phyloP scores from a whole-genome alignment of 805 yeast species.

The Candida montana region DNA sequence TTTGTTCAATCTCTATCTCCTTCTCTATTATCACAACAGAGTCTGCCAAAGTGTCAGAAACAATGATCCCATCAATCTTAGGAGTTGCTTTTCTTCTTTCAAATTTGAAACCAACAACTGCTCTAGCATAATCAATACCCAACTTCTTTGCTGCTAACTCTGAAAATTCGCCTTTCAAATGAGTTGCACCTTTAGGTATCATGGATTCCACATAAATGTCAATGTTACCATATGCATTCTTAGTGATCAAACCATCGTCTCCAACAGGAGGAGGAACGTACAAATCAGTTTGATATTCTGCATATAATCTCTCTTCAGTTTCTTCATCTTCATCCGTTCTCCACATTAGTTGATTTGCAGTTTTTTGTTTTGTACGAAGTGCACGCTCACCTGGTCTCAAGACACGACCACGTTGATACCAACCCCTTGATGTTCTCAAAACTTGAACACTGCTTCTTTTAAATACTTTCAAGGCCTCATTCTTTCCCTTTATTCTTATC shows the following conservation, averaged over 20 bases:
- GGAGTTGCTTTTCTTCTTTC: slow-evolving; percentile 52
- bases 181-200: slow-evolving; percentile 77
- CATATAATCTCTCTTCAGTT: slow-evolving; percentile 61
- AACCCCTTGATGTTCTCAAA: slow-evolving; percentile 71
- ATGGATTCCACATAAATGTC: slow-evolving; percentile 73
- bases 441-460: slow-evolving; percentile 57
- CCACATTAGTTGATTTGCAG: slow-evolving; percentile 18
- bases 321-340: slow-evolving; percentile 32
- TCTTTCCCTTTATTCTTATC: slow-evolving; percentile 42
- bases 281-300: slow-evolving; percentile 70
- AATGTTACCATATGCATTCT: slow-evolving; percentile 76
- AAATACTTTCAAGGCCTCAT: slow-evolving; percentile 55
- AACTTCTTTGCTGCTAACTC: slow-evolving; percentile 67
- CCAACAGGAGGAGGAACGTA: slow-evolving; percentile 54
- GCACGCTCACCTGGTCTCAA: slow-evolving; percentile 69
- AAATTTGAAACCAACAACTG: slow-evolving; percentile 84
- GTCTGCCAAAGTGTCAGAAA: slow-evolving; percentile 54
- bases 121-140: slow-evolving; percentile 77
- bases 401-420: slow-evolving; percentile 80
- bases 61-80: slow-evolving; percentile 67
- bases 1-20: slow-evolving; percentile 39
- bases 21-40: slow-evolving; percentile 51
- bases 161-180: slow-evolving; percentile 49
- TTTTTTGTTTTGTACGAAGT: slow-evolving; percentile 40
- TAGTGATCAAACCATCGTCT: slow-evolving; percentile 61